Evolutionary conservation across 345 rosid genomes (phyloP), one percentile per base, ranked within the genome.

Genomic region (Rhodamnia argentea): DNA sequence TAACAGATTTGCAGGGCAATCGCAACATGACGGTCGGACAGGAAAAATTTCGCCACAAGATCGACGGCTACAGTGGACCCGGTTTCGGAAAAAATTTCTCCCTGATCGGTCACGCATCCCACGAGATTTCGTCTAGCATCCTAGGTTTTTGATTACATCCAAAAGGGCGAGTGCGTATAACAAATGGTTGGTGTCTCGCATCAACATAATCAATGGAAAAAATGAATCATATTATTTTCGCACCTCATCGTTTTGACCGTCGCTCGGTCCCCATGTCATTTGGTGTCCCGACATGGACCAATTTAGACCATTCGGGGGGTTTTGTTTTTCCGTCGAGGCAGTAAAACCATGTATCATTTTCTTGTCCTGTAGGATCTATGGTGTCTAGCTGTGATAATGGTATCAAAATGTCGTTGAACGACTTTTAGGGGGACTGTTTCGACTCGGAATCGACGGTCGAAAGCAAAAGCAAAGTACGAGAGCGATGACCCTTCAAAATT

Each of bases 11-110:
- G 22, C 6, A 9, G 13, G 78, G 78, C 44, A 5, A 32, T 32
- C 32, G 40, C 20, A 32, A 18, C 3, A 6, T 5, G 22, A 23
- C 1, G 24, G 44, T 64, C 13, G 3, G 1, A 10, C 1, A 0
- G 13, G 23, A 9, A 32, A 40, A 15, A 23, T 64, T 32, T 32
- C 37, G 9, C 20, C 44, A 5, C 44, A 10, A 32, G 78, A 64
- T 64, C 13, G 9, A 64, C 11, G 13, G 44, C 12, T 64, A 29
- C 8, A 16, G 23, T 15, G 23, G 76, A 29, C 76, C 76, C 42
- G 1, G 37, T 40, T 16, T 12, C 10, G n/a, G 4, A 4, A 24
- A 56, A 56, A 56, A 55, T 22, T 56, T 56, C 59, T 23, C 59
- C 59, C 4, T 10, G 78, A 64, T 16, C 12, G 78, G 42, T 64